These are phyloP conservation scores for Onygenales sp. DNA, from an alignment of 2,329 filamentous ascomycete genomes.

Conservation along the genomic window DNA sequence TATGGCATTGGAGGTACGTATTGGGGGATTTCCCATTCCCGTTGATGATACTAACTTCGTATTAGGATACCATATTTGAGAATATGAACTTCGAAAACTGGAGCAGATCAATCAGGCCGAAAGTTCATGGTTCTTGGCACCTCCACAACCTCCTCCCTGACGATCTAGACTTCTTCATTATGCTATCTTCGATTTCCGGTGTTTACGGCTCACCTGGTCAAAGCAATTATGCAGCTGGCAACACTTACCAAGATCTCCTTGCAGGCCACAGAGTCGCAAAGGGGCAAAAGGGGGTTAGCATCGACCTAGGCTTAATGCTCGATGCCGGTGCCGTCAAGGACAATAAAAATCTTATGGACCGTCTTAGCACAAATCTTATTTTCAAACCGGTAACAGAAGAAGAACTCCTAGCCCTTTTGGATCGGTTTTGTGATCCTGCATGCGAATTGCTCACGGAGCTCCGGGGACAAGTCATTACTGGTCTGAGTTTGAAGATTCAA, in stretches of 20 bases:
- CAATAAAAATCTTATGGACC: not conserved
- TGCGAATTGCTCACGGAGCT: not conserved
- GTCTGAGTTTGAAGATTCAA: not conserved
- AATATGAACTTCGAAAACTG: conserved; percentile 9
- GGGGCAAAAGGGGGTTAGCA: not conserved
- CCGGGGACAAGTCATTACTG: conserved; percentile 10
- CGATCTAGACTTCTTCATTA: conserved; percentile 15
- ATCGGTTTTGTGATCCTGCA: conserved; percentile 10
- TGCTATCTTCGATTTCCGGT: conserved; percentile 7
- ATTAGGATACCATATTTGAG: conserved; percentile 7
- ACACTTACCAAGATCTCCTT: conserved; percentile 9
- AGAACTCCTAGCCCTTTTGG: conserved; percentile 16
- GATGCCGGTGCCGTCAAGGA: conserved; percentile 1
- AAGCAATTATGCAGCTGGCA: conserved; percentile 8
- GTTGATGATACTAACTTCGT: not conserved
- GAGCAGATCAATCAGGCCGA: conserved; percentile 17
- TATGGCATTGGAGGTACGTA: conserved; percentile 9
- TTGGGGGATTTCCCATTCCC: conserved; percentile 2
- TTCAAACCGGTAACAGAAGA: conserved; percentile 11
- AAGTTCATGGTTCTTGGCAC: conserved; percentile 18
- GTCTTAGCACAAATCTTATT: conserved; percentile 5
- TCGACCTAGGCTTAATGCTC: conserved; percentile 3
- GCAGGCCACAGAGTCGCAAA: conserved; percentile 9
- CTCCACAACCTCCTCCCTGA: conserved; percentile 9
- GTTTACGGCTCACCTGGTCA: conserved; percentile 4